Base-by-base conservation (phyloP, 2,329 filamentous ascomycete genomes). In the Paracorniculantispora psalliotae region DNA sequence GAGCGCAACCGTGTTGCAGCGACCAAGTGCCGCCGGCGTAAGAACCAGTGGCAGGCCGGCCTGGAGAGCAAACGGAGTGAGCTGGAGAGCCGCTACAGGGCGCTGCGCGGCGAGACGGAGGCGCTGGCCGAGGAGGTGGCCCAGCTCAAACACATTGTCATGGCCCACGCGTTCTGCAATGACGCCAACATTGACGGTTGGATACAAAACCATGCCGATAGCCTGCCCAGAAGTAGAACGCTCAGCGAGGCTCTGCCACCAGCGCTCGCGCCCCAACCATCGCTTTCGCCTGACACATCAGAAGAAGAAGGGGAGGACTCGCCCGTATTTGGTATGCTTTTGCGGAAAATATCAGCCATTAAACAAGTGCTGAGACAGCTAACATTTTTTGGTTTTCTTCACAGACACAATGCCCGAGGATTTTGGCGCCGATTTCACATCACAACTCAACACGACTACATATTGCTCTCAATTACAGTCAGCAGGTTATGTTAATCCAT, bases 1-100 rank as follows among this genome's bases (percentile, higher is more conserved):
- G 85, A 89, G 70, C 82, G 88, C 61, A 91, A 91, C 69, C 80
- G 88, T 8, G 75, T 88, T 2, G 88, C 88, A 0, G 88, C 88
- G 1, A 88, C 85, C 68, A 90, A 90, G 68, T 91, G 88, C 67
- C 82, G 88, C 3, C 82, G 87, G 66, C 90, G 89, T 71, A 82
- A 82, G 66, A 84, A 83, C 70, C 72, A 76, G 64, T 81, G 77
- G 75, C 75, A 80, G 19, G 71, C 70, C 12, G 74, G 78, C 19
- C 66, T 83, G 23, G 79, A 83, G 60, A 74, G 78, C 53, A 74
- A 72, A 8, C 77, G 76, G 57, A 62, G 68, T 9, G 71, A 67
- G 0, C 63, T 83, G 43, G 80, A 83, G 65, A 66, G 63, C 7
- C 71, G 75, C 39, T 73, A 82, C 63, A 65, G 64, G 8, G 66